Conservation (phyloP, 768 basidiomycete genomes). For the Rhodosporidiobolus odoratus region DNA sequence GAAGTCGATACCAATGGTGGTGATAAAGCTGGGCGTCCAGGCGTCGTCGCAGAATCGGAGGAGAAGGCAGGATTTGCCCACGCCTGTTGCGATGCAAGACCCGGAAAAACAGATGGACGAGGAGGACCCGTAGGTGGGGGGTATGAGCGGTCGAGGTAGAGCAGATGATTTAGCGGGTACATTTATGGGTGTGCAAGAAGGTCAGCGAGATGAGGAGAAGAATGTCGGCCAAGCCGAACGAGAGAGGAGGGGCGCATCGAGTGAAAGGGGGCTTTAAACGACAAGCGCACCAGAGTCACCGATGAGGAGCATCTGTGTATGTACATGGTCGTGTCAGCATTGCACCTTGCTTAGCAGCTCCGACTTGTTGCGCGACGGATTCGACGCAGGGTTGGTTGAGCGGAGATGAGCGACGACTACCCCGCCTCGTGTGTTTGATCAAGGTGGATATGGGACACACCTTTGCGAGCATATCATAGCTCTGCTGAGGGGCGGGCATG, state of each 20-base stretch:
- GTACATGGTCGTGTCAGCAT: neutral
- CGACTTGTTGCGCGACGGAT: neutral
- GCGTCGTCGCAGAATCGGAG: conserved; percentile 93
- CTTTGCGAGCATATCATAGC: conserved; percentile 40
- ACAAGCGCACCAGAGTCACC: conserved; percentile 36
- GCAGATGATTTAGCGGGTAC: neutral
- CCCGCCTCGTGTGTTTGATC: neutral
- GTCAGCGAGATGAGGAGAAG: neutral
- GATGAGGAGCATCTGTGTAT: conserved; percentile 38
- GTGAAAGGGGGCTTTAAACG: neutral
- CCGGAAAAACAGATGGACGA: too few relatives aligned
- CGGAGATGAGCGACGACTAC: neutral
- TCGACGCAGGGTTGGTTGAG: too few relatives aligned
- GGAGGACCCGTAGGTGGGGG: neutral
- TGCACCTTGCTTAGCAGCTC: neutral
- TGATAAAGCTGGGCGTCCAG: conserved; percentile 99
- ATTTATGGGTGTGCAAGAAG: neutral
- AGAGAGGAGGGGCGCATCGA: neutral
- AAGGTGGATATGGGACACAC: conserved; percentile 5
- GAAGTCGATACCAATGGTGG: conserved; percentile 98
- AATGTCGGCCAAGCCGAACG: neutral
- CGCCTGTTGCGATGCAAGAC: too few relatives aligned
- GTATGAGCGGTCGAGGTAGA: neutral
- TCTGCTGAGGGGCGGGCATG: conserved; percentile 29
- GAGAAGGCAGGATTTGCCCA: conserved; percentile 76